These are phyloP conservation scores for Plantago coronopus DNA, from an alignment of 305 asterid genomes.

Conservation along the genomic window DNA sequence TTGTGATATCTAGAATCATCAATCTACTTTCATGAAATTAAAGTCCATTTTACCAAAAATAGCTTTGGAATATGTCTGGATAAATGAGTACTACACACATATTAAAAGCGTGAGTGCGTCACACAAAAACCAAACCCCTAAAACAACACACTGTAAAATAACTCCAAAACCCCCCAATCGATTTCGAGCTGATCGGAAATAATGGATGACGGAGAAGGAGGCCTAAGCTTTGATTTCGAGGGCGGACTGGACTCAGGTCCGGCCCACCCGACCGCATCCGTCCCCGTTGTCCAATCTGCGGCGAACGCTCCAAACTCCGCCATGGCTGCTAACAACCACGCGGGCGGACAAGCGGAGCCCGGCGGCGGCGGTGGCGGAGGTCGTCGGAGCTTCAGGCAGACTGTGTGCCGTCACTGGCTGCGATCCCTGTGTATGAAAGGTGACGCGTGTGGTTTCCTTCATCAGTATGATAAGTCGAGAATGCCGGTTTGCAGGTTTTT, in stretches of 20 bases:
- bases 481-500: slow-evolving; percentile 90
- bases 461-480: slow-evolving; percentile 84
- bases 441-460: slow-evolving; percentile 86
- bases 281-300: slow-evolving; percentile 57
- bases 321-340: slow-evolving; percentile 26
- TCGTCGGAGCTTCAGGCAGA: slow-evolving; percentile 82
- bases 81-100: too few relatives aligned
- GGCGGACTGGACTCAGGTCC: slow-evolving; percentile 74
- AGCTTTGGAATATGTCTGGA: too few relatives aligned
- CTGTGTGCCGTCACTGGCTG: slow-evolving; percentile 90
- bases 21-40: too few relatives aligned
- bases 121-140: neutral
- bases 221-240: slow-evolving; percentile 81
- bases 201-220: slow-evolving; percentile 95
- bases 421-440: slow-evolving; percentile 89
- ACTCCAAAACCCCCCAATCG: neutral
- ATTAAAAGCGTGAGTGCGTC: too few relatives aligned
- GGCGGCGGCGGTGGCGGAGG: slow-evolving; percentile 48
- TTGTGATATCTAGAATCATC: too few relatives aligned
- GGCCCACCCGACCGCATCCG: slow-evolving; percentile 83
- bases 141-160: neutral
- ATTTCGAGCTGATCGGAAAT: slow-evolving; percentile 25
- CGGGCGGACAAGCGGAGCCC: slow-evolving; percentile 33
- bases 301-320: slow-evolving; percentile 28
- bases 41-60: too few relatives aligned